These are phyloP conservation scores for Yamadazyma olivae DNA, from an alignment of 805 yeast genomes.

Conservation along the genomic window DNA sequence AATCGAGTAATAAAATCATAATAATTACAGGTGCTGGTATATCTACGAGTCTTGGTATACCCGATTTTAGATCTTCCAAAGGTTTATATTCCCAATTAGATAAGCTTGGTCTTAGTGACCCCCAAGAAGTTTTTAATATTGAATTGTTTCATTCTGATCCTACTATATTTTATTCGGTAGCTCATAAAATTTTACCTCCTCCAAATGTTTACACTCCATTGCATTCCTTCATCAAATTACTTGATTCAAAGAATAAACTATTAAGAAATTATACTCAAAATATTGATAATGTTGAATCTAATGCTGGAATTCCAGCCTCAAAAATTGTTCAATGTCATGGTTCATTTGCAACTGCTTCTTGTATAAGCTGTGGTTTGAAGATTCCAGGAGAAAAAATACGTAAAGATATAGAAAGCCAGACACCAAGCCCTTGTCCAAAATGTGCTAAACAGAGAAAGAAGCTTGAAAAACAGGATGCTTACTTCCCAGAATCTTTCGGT, in stretches of 20 bases:
- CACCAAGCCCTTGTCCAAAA: slow-evolving; percentile 53
- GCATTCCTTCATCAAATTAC: slow-evolving; percentile 35
- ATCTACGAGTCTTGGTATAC: slow-evolving; percentile 43
- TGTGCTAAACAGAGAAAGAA: slow-evolving; percentile 22
- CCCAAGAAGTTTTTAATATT: slow-evolving; percentile 44
- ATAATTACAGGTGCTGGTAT: slow-evolving; percentile 47
- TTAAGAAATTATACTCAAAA: slow-evolving; percentile 44
- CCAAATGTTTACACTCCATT: slow-evolving; percentile 33
- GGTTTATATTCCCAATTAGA: slow-evolving; percentile 63
- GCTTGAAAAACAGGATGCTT: slow-evolving; percentile 23
- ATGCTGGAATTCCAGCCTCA: slow-evolving; percentile 52
- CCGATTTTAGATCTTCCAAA: slow-evolving; percentile 44
- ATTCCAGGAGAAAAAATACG: slow-evolving; percentile 45
- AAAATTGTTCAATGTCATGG: slow-evolving; percentile 81
- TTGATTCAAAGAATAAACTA: slow-evolving; percentile 35
- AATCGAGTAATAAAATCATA: slow-evolving; percentile 43
- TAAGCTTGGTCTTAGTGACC: slow-evolving; percentile 42
- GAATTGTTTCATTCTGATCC: slow-evolving; percentile 37
- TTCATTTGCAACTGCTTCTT: slow-evolving; percentile 65
- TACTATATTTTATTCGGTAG: slow-evolving; percentile 38
- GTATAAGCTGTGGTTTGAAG: slow-evolving; percentile 70
- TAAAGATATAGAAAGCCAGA: slow-evolving; percentile 46
- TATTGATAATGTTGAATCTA: slow-evolving; percentile 44
- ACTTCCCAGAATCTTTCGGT: slow-evolving; percentile 26
- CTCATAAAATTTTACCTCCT: slow-evolving; percentile 44